phyloP scores from a whole-genome alignment of 202 grass and related monocot genomes.

The Miscanthus sacchariflorus region DNA sequence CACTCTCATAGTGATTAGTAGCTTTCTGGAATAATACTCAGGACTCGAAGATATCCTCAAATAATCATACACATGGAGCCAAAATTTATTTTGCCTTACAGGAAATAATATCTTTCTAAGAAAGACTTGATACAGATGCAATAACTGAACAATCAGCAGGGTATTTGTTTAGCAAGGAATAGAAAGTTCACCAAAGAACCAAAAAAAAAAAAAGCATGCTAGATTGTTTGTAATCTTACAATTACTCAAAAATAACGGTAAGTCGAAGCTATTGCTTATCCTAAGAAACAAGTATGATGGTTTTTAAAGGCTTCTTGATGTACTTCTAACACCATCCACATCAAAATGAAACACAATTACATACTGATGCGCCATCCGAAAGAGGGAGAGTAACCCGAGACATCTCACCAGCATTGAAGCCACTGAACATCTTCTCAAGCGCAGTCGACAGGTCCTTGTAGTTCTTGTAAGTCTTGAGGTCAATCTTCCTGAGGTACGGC shows the following conservation, averaged over 20 bases:
- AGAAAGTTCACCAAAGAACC: conserved; percentile 38
- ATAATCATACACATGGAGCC: conserved; percentile 10
- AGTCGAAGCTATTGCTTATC: neutral
- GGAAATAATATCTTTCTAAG: conserved; percentile 24
- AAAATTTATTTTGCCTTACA: conserved; percentile 28
- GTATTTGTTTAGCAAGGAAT: neutral
- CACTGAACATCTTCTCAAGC: conserved; percentile 86
- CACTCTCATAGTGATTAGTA: conserved; percentile 1
- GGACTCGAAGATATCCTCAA: conserved; percentile 16
- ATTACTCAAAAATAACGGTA: neutral
- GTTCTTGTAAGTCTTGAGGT: conserved; percentile 83
- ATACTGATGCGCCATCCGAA: neutral
- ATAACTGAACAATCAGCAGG: conserved; percentile 23
- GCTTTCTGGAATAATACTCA: neutral
- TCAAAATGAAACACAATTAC: conserved; percentile 4
- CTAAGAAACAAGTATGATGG: neutral
- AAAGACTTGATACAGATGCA: neutral
- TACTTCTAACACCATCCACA: conserved; percentile 22
- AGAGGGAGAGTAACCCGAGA: conserved; percentile 20
- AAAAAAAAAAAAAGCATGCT: conserved; percentile 20
- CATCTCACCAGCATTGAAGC: conserved; percentile 80
- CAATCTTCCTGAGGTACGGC: conserved; percentile 90
- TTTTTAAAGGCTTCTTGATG: neutral
- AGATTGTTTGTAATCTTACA: conserved; percentile 12
- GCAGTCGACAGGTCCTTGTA: conserved; percentile 80